Base-by-base conservation (phyloP, 2,329 filamentous ascomycete species). In the Hypomyces perniciosus region DNA sequence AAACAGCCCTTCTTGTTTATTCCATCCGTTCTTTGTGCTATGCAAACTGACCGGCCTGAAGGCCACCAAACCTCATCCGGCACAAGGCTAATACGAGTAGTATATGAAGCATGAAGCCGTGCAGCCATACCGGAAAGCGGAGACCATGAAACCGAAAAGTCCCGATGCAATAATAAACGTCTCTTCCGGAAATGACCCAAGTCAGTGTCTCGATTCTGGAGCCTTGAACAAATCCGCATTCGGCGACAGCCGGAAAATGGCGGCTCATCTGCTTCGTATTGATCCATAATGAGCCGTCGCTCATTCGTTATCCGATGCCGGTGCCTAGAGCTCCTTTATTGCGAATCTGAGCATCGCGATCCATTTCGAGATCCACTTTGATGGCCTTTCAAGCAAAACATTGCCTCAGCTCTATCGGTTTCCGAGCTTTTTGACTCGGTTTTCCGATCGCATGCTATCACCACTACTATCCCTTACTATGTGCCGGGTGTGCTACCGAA, bases 381-480 rank as follows among this genome's bases (percentile, higher is more conserved):
- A 20, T 20, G 3, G 20, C 3, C 20, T 20, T 20, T 20, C 20
- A 20, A 20, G 20, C 20, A 20, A 20, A 20, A 9, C 4, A 27
- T 13, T 13, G 13, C 30, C 44, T 46, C 30, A 51, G 28, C 44
- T 35, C 20, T 42, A 51, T 43, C 43, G 38, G 43, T 42, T 31
- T 35, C 44, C 43, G 48, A 51, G 43, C 38, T 28, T 13, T 37
- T 10, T 12, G 29, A 5, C 37, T 46, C 43, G 31, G 26, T 50
- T 20, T 50, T 42, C 41, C 35, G 0, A n/a, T 39, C 28, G 48
- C 20, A 20, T 20, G 20, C 20, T 20, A 20, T 20, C 20, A 20
- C 20, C 20, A 20, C 20, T 20, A 20, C 20, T 20, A 20, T 20
- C 20, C 20, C 20, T 20, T 20, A 3, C 20, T 20, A 20, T 20